Percentiles rank a stretch among this genome's conserved stretches.
phyloP scores from a whole-genome alignment of 768 basidiomycete species.

The Suillus bovinus region DNA sequence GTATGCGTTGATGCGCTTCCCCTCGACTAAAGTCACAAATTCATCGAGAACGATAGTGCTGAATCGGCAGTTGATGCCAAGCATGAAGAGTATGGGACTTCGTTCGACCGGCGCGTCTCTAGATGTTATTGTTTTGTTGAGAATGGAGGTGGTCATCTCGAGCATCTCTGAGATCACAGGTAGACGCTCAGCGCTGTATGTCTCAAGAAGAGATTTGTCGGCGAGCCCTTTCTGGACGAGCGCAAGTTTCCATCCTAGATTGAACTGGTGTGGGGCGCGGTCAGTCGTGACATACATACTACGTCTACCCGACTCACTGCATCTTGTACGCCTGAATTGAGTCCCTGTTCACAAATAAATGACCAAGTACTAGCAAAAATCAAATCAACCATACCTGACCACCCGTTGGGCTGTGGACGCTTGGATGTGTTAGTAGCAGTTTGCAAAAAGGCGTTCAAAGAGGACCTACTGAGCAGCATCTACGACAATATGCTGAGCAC shows the following conservation, averaged over 20 bases:
- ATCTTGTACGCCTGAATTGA: conserved; percentile 27
- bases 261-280: conserved; percentile 25
- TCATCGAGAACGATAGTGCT: conserved; percentile 27
- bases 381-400: conserved; percentile 8
- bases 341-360: conserved; percentile 8
- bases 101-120: not conserved
- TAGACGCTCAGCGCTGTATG: conserved; percentile 42
- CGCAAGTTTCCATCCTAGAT: conserved; percentile 45
- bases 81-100: conserved; percentile 10
- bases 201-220: conserved; percentile 33
- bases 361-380: not conserved
- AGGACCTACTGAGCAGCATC: conserved; percentile 26
- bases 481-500: not conserved
- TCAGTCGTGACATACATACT: not conserved
- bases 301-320: conserved; percentile 24
- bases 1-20: conserved; percentile 3
- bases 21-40: conserved; percentile 13
- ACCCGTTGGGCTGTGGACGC: conserved; percentile 27
- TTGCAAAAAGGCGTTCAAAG: not conserved
- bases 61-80: conserved; percentile 29
- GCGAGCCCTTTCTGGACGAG: conserved; percentile 36
- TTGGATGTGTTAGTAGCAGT: not conserved
- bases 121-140: not conserved
- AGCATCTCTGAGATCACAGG: conserved; percentile 44
- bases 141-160: conserved; percentile 26